Evolutionary conservation across 176 grass and related monocot species (phyloP).

Genomic region (Carex myosuroides): DNA sequence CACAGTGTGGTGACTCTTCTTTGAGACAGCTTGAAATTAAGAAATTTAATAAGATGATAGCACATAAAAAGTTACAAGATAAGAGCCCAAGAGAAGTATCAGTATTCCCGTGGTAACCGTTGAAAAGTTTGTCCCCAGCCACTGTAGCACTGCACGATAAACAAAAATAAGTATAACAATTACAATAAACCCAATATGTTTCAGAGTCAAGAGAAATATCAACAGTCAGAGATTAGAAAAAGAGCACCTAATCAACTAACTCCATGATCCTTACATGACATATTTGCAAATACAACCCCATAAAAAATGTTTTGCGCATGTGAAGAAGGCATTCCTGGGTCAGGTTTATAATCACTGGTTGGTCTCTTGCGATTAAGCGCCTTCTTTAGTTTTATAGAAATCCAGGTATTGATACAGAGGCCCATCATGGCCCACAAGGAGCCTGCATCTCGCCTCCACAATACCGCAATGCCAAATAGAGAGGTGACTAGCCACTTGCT

Average conservation of each 20-base stretch:
- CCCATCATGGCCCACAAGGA: slow-evolving; percentile 19
- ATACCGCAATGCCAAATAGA: background rate
- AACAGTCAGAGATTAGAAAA: background rate
- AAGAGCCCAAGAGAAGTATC: slow-evolving; percentile 1
- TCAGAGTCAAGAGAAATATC: background rate
- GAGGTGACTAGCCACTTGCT: slow-evolving; percentile 15
- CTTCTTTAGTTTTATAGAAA: slow-evolving; percentile 21
- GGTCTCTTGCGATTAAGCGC: slow-evolving; percentile 10
- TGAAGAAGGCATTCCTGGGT: slow-evolving; percentile 15
- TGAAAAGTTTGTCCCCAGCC: background rate
- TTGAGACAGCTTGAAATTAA: background rate
- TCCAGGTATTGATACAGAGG: slow-evolving; percentile 5
- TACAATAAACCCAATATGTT: background rate
- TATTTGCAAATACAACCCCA: background rate
- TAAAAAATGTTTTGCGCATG: slow-evolving; percentile 10
- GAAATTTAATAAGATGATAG: background rate
- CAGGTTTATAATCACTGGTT: background rate
- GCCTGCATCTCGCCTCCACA: background rate
- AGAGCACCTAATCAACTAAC: background rate
- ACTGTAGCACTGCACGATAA: slow-evolving; percentile 2
- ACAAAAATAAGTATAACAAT: background rate
- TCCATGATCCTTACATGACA: slow-evolving; percentile 4
- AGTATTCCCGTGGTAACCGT: background rate
- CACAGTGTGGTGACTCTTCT: background rate
- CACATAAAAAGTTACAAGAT: slow-evolving; percentile 6